These are phyloP conservation scores for Colletotrichum camelliae DNA, from an alignment of 2,329 filamentous ascomycete genomes.

Conservation along the genomic window DNA sequence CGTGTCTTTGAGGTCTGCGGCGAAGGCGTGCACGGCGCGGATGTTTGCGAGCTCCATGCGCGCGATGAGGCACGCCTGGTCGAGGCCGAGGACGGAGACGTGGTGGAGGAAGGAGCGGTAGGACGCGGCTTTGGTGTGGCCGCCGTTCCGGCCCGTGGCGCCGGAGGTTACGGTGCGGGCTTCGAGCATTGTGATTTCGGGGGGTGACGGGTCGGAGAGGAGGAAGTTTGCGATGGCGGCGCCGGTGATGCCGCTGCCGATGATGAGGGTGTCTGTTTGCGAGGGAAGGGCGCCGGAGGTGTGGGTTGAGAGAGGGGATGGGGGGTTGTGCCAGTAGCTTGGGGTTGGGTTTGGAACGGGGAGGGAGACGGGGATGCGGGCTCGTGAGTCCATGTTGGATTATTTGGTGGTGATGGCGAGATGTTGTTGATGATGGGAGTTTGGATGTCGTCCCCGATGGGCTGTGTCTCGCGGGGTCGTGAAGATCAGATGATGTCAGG, in stretches of 20 bases:
- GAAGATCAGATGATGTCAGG: background rate
- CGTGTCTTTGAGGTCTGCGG: constrained; percentile 42
- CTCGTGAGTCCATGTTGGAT: constrained; percentile 2
- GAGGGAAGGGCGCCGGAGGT: constrained; percentile 32
- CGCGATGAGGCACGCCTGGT: constrained; percentile 55
- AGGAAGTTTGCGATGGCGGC: constrained; percentile 40
- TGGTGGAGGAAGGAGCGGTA: constrained; percentile 57
- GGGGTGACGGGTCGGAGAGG: background rate
- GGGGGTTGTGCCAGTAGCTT: constrained; percentile 52
- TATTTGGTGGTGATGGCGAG: background rate
- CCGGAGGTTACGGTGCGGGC: constrained; percentile 55
- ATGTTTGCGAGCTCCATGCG: constrained; percentile 60
- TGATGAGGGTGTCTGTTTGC: constrained; percentile 53
- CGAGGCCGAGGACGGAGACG: constrained; percentile 46
- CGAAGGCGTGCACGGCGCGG: constrained; percentile 59
- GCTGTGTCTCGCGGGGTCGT: background rate
- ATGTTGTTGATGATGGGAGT: background rate
- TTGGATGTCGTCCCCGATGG: background rate
- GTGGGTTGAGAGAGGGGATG: constrained; percentile 36
- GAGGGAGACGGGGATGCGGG: constrained; percentile 22
- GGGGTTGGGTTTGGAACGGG: constrained; percentile 46
- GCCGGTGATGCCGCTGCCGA: constrained; percentile 62
- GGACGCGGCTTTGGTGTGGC: constrained; percentile 53
- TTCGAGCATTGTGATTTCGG: constrained; percentile 51
- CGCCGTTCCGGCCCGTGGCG: constrained; percentile 60